Evolutionary conservation across 768 basidiomycete genomes (phyloP).

Genomic region (Filobasidium floriforme): DNA sequence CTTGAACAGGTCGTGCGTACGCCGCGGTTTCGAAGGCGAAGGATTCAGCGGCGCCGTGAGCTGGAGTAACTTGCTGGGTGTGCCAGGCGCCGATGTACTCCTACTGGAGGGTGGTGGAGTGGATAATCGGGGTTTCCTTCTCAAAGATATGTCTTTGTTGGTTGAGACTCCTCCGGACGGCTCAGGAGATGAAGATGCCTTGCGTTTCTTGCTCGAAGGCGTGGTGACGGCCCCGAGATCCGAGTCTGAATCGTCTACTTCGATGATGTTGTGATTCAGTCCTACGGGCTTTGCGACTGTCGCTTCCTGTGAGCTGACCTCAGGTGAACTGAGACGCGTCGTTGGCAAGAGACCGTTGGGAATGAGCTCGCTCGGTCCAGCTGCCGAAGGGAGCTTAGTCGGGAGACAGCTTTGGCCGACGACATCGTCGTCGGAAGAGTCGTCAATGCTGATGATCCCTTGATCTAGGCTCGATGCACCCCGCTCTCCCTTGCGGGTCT

Average conservation of each 20-base stretch:
- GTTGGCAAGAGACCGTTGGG: background rate
- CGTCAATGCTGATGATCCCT: background rate
- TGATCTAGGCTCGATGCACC: background rate
- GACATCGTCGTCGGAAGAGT: background rate
- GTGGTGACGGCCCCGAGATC: background rate
- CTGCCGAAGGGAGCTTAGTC: background rate
- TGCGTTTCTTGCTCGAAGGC: background rate
- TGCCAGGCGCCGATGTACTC: background rate
- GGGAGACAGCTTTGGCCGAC: background rate
- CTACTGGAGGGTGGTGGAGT: background rate
- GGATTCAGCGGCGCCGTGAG: slow-evolving; percentile 2
- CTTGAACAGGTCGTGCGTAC: background rate
- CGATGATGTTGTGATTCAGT: background rate
- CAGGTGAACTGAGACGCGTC: background rate
- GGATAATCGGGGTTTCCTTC: background rate
- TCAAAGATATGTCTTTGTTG: background rate
- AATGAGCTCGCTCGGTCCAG: background rate
- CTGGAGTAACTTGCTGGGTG: slow-evolving; percentile 1
- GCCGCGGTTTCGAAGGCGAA: background rate
- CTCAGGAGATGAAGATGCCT: background rate
- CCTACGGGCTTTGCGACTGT: background rate
- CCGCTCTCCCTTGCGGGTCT: too few species aligned
- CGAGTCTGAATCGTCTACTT: background rate
- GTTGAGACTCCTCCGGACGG: background rate
- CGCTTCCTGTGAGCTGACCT: background rate